Base-by-base conservation (phyloP, 305 asterid genomes). In the Nicotiana rustica region DNA sequence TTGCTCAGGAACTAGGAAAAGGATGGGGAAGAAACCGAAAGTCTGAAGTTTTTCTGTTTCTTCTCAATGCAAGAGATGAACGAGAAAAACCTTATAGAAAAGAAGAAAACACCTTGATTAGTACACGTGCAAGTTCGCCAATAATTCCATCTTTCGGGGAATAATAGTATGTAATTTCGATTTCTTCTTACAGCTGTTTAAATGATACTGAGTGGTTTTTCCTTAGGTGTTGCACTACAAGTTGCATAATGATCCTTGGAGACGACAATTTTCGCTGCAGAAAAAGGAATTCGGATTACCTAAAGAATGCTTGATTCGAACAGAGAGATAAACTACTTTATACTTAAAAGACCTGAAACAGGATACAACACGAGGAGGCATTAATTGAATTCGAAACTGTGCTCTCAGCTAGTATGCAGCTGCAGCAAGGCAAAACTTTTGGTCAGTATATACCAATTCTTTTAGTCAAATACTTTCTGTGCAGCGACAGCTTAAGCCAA, bases 241-340 rank as follows among this genome's bases (percentile, higher is more conserved):
- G 91, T 78, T 94, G 87, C 93, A 96, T 65, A 96, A 95, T 49
- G 98, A 93, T 31, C 95, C 94, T 55, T 96, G 98, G 98, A 90
- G 99, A 84, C 85, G 79, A 84, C 78, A 85, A 77, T 84, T 86
- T 65, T 73, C 76, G 56, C 81, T 49, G 76, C 78, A 18, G 52
- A 79, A 78, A 83, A 93, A 88, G 83, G 93, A 91, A 69, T 91
- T 82, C 18, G 98, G 98, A 73, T 81, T 93, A 78, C 95, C 98
- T 4, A 64, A 78, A 70, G 97, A 92, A 87, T 94, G 99, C 89
- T 49, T 89, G 87, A 66, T 82, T 62, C 62, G 65, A 82, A 79
- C 87, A 83, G 79, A 86, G 84, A 67, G 67, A 75, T 62, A 75
- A 15, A 49, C 44, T 29, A 47, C 36, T 21, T 44, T 71, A 13